phyloP scores from a whole-genome alignment of 2,329 filamentous ascomycete genomes.

The Talaromyces sp. region DNA sequence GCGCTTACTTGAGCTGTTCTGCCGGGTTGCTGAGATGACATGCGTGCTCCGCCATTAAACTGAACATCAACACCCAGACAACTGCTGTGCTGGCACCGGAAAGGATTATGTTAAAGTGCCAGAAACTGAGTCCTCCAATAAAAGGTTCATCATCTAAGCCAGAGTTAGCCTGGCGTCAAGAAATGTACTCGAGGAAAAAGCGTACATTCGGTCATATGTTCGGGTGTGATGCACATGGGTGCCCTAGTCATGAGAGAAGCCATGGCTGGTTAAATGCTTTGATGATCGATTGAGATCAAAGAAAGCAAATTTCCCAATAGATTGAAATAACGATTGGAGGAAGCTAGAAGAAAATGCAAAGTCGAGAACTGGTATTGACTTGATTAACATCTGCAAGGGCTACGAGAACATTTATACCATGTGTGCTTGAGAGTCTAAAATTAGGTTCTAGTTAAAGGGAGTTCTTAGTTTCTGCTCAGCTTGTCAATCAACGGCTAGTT shows the following conservation, averaged over 20 bases:
- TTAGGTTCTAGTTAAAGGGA: too few species aligned
- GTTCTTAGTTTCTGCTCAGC: too few species aligned
- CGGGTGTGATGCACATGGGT: not conserved
- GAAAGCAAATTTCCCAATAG: too few species aligned
- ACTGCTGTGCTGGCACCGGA: not conserved
- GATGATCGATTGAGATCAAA: not conserved
- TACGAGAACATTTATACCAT: too few species aligned
- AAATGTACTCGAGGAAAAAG: not conserved
- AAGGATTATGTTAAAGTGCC: not conserved
- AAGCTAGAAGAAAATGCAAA: too few species aligned
- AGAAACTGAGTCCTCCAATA: not conserved
- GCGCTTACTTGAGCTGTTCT: slow-evolving; percentile 4
- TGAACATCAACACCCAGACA: not conserved
- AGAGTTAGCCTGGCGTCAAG: not conserved
- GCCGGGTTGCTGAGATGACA: slow-evolving; percentile 1
- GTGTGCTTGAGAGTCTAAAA: too few species aligned
- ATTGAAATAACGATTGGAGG: too few species aligned
- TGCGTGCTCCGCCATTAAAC: slow-evolving; percentile 1
- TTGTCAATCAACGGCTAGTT: too few species aligned
- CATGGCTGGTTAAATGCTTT: not conserved
- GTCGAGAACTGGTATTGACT: too few species aligned
- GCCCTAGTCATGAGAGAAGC: not conserved
- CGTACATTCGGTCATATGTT: not conserved
- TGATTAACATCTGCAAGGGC: too few species aligned
- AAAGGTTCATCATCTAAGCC: not conserved